Base-by-base conservation (phyloP, 1,284 basidiomycete species). In the Anthracocystis walkeri region DNA sequence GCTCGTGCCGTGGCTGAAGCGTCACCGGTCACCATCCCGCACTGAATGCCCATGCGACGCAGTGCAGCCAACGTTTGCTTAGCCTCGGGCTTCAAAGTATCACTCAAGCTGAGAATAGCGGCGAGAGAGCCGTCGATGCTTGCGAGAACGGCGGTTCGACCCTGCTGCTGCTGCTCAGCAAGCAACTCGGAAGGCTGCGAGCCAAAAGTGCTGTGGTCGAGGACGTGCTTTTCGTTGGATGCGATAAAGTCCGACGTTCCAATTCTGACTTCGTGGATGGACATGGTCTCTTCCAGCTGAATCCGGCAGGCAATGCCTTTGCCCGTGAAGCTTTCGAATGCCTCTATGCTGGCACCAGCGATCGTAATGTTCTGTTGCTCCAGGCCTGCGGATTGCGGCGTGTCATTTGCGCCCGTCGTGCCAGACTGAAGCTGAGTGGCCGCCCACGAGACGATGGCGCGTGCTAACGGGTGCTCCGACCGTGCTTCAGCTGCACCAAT, bases 391-490 rank as follows among this genome's bases (percentile, higher is more conserved):
- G 35, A 23, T 16, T 35, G 54, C 42, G 7, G 45, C 6, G 21
- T 21, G 27, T 20, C 20, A 4, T 0, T 18, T 3, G 58, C 14
- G 11, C n/a, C 27, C 21, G n/a, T 10, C 7, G 60, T 54, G n/a
- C 35, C 48, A n/a, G 20, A 38, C 14, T 54, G 33, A 20, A 85
- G 75, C 92, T 90, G 81, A 90, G 92, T 29, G 92, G 56, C 44
- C 6, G 68, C 93, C 85, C 94, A 92, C 0, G 89, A 86, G 0
- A 95, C 92, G 48, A 97, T 90, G 5, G 97, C 95, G 81, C 93
- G 92, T 3, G 95, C 97, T 12, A 99, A 90, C 0, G 97, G 96
- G 84, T 99, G 97, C 85, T 99, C 97, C 0, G 95, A 97, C 61
- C 91, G 90, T 4, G 92, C 90, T 86, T 99, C 97, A 0, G 93